phyloP scores from a whole-genome alignment of 2,329 filamentous ascomycete genomes.

The Dryadomyces quercus-mongolicae region DNA sequence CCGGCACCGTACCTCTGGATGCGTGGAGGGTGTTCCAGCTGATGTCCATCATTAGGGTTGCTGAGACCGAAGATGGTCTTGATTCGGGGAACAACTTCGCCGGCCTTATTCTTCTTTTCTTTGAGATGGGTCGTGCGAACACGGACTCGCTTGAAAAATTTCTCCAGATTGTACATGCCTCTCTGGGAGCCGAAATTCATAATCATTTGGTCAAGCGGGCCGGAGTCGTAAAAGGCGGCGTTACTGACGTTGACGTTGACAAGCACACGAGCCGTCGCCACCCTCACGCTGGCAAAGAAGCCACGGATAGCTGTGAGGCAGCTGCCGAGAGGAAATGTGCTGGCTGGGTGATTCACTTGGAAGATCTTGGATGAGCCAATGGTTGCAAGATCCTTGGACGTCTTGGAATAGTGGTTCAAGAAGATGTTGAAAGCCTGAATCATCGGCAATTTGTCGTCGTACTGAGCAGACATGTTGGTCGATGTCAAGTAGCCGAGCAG shows the following conservation, averaged over 20 bases:
- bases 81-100: constrained; percentile 18
- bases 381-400: constrained; percentile 12
- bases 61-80: constrained; percentile 26
- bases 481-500: constrained; percentile 18
- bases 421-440: constrained; percentile 66
- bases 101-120: constrained; percentile 20
- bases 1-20: constrained; percentile 27
- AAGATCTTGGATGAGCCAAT: constrained; percentile 21
- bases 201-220: constrained; percentile 14
- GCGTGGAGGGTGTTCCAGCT: constrained; percentile 15
- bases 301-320: constrained; percentile 20
- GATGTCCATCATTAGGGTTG: constrained; percentile 20
- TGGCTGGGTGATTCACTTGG: constrained; percentile 2
- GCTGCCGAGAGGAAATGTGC: constrained; percentile 13
- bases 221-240: constrained; percentile 20
- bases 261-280: constrained; percentile 21
- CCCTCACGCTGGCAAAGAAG: constrained; percentile 21
- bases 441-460: constrained; percentile 23
- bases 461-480: constrained; percentile 11
- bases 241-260: constrained; percentile 25
- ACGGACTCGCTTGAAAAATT: constrained; percentile 25
- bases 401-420: constrained; percentile 28
- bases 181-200: not conserved
- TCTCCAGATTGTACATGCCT: constrained; percentile 14
- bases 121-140: constrained; percentile 26